phyloP scores from a whole-genome alignment of 768 basidiomycete genomes.

The Pleurotus salmoneostramineus region DNA sequence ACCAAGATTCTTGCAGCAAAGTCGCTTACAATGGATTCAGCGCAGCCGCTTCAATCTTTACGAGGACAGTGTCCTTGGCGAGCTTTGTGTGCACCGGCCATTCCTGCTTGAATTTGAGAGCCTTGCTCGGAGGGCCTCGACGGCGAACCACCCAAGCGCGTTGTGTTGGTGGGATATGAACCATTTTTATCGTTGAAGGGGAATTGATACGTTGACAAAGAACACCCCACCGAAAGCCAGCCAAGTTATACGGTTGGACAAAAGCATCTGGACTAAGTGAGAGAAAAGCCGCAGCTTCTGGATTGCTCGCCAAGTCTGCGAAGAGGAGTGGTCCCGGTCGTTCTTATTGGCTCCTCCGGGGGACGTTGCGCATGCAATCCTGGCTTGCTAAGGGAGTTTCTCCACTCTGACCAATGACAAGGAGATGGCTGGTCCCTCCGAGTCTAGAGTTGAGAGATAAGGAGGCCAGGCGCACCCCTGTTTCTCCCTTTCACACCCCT shows the following conservation, averaged over 20 bases:
- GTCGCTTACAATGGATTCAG: slow-evolving; percentile 12
- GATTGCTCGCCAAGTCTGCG: too few species aligned
- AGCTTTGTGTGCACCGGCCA: slow-evolving; percentile 35
- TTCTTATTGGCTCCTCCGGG: not conserved
- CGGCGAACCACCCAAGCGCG: slow-evolving; percentile 34
- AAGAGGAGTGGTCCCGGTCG: not conserved
- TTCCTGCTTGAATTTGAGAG: slow-evolving; percentile 27
- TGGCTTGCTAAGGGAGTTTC: too few species aligned
- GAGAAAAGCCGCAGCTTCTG: too few species aligned
- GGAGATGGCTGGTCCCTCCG: too few species aligned
- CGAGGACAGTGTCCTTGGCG: slow-evolving; percentile 12
- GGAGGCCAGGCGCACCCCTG: too few species aligned
- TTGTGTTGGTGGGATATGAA: slow-evolving; percentile 27
- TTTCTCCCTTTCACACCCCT: too few species aligned
- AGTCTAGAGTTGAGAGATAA: too few species aligned
- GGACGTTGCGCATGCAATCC: too few species aligned
- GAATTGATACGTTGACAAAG: not conserved
- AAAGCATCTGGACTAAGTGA: not conserved
- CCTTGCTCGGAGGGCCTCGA: slow-evolving; percentile 26
- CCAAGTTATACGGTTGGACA: not conserved
- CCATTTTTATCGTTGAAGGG: not conserved
- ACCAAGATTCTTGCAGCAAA: not conserved
- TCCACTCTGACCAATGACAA: too few species aligned
- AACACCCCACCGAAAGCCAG: too few species aligned
- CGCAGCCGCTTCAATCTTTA: slow-evolving; percentile 12